Base-by-base conservation (phyloP, 108 stramenopile genomes). In the Cyclostephanos invisitatus region DNA sequence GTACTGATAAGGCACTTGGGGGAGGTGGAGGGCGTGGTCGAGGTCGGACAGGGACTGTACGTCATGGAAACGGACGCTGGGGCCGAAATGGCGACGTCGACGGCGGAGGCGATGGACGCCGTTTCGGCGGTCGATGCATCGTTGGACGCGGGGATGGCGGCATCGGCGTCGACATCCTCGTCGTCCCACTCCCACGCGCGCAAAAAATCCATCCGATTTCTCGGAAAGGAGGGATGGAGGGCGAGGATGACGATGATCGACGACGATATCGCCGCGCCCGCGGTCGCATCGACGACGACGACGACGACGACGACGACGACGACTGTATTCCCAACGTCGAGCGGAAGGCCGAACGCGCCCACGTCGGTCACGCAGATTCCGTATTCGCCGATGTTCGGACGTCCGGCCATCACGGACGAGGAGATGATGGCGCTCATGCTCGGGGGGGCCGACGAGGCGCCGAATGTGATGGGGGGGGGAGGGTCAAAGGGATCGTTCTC, bases 351-450 rank as follows among this genome's bases (percentile, higher is more conserved):
- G 14, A 46, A 74, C 27, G 47, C 78, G 7, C 62, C 73, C 4
- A 54, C 68, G 21, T 57, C 70, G 24, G 42, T 64, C 46, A 78
- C 78, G 12, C 50, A 62, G 22, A 42, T 79, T 24, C 67, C 49
- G 9, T 64, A 75, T 83, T 44, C 80, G 36, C 86, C 91, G 15
- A 90, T 83, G 80, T 93, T 89, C 67, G 97, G 97, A 47, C 68
- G 96, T 40, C 93, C 95, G 1, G 29, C 60, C 9, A 83, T 98
- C 70, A 80, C 87, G 20, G 91, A 95, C 27, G 94, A 89, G 28
- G 97, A 98, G 83, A 97, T 97, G 86, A 94, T 91, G 51, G 94
- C 96, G 9, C 68, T 98, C 28, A 60, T 90, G 55, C 68, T 81
- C 21, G 97, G 97, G 14, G 96, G 96, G 15, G 97, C 97, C 22